Conservation (phyloP, 140 eudicot species). For the Ambrosia hybrid region DNA sequence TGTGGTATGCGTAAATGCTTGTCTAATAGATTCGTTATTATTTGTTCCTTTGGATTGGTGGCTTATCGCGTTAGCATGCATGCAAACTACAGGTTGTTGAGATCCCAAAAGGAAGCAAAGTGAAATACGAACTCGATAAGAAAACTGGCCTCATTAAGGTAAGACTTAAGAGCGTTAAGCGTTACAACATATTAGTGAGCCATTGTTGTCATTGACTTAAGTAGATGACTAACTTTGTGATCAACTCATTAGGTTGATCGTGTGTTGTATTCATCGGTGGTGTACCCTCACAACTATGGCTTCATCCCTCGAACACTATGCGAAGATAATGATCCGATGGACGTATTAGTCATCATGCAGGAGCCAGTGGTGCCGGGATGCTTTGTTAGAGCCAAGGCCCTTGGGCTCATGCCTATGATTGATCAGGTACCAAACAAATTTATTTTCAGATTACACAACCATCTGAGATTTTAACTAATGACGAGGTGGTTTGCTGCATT, state of each 20-base stretch:
- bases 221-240: background rate
- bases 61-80: conserved; percentile 12
- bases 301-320: conserved; percentile 91
- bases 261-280: conserved; percentile 80
- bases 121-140: conserved; percentile 89
- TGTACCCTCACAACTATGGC: conserved; percentile 92
- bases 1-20: conserved; percentile 48
- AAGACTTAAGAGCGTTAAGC: background rate
- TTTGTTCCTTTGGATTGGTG: conserved; percentile 4
- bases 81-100: conserved; percentile 60
- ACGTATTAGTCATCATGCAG: conserved; percentile 91
- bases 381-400: conserved; percentile 85
- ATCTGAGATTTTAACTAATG: background rate
- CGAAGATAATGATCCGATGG: conserved; percentile 94
- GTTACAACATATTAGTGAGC: background rate
- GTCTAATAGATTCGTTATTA: background rate
- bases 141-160: conserved; percentile 93
- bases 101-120: conserved; percentile 88
- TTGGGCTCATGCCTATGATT: conserved; percentile 97
- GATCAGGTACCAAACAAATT: conserved; percentile 60
- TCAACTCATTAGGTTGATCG: conserved; percentile 69
- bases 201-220: background rate
- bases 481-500: background rate
- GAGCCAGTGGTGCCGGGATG: conserved; percentile 92
- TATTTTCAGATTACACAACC: background rate